Base-by-base conservation (phyloP, 768 basidiomycete genomes). In the Porphyrellus cyaneotinctus region DNA sequence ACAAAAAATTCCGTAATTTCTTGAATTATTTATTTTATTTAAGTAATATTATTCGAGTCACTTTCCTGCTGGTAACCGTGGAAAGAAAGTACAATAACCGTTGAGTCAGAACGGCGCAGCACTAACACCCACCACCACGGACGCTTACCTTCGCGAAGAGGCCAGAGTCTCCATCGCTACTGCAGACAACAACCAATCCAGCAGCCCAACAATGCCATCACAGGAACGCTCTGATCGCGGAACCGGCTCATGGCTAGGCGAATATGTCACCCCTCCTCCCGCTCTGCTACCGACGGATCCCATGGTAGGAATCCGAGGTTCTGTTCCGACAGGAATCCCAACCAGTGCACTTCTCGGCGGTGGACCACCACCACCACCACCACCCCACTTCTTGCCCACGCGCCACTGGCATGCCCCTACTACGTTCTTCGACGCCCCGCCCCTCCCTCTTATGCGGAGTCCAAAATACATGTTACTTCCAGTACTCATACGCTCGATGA, bases 161-260 rank as follows among this genome's bases (percentile, higher is more conserved):
- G 23, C 32, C 15, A 26, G 30, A n/a, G 26, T 49, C 48, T 33
- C 54, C 49, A 52, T 58, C 56, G 45, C 49, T 49, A 47, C 47
- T 59, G 52, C 30, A 53, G 23, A 42, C 51, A 53, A 54, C 47
- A 33, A 13, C 32, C 17, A n/a, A 12, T 20, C 4, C 38, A 22
- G 10, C 23, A 18, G 26, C 26, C 14, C 12, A 12, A 28, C 33
- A n/a, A 53, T 58, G 49, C 56, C 56, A 60, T 64, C 63, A 64
- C 52, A 64, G 64, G 64, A 64, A 67, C 65, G n/a, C 12, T 42
- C 42, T 57, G 6, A 24, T 38, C 58, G 60, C 67, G 68, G 68
- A 57, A 68, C 68, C 68, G 68, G 53, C 23, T 56, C 54, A 42
- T 32, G 39, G 33, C 7, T 30, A 61, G 43, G 50, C 49, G 58